Evolutionary conservation across 805 yeast genomes (phyloP).

Genomic region (Cyberlindnera xishuangbannaensis): DNA sequence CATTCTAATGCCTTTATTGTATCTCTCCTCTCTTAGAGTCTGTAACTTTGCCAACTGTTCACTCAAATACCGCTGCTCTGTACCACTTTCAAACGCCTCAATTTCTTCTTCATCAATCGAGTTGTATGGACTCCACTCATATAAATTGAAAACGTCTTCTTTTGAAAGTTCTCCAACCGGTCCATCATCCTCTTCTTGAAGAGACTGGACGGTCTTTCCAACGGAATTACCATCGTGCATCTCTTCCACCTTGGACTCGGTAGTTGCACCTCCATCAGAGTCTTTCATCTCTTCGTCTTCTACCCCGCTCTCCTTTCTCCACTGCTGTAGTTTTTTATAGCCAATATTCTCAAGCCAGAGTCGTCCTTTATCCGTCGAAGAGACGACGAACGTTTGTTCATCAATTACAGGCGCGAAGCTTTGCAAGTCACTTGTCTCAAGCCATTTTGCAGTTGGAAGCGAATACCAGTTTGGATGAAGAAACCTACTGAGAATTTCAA

Average conservation of each 20-base stretch:
- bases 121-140: conserved; percentile 46
- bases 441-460: conserved; percentile 62
- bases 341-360: conserved; percentile 53
- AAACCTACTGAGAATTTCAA: conserved; percentile 48
- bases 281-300: conserved; percentile 13
- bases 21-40: conserved; percentile 43
- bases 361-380: conserved; percentile 43
- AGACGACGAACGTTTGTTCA: conserved; percentile 49
- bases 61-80: conserved; percentile 37
- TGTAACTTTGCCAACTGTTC: conserved; percentile 43
- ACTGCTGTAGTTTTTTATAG: conserved; percentile 29
- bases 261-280: neutral
- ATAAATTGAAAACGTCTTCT: conserved; percentile 27
- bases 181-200: conserved; percentile 4
- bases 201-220: neutral
- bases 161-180: conserved; percentile 9
- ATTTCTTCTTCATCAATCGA: conserved; percentile 47
- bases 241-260: neutral
- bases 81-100: conserved; percentile 38
- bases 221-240: conserved; percentile 1
- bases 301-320: conserved; percentile 10
- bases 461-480: conserved; percentile 61
- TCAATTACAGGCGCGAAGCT: conserved; percentile 66
- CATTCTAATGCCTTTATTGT: conserved; percentile 25
- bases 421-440: conserved; percentile 41